A percentile compares a stretch with the other conserved stretches of the same genome.
These are phyloP conservation scores for Starmera caribaea DNA, from an alignment of 805 yeast species.

Conservation along the genomic window DNA sequence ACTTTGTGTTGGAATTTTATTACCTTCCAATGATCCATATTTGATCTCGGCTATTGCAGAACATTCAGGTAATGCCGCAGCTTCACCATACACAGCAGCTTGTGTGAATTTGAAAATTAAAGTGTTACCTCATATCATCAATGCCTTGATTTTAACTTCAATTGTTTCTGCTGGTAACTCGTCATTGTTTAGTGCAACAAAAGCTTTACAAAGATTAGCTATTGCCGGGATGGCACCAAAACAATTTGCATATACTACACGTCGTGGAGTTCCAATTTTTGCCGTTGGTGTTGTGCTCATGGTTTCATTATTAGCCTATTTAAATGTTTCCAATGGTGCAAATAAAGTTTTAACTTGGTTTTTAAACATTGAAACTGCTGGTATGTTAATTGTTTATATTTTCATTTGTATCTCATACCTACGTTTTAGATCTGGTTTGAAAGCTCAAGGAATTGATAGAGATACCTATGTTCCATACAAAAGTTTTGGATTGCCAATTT, in stretches of 20 bases:
- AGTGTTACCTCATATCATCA: slow-evolving; percentile 61
- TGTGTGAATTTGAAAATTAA: slow-evolving; percentile 49
- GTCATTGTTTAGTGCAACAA: slow-evolving; percentile 60
- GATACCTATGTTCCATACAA: slow-evolving; percentile 38
- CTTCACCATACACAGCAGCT: slow-evolving; percentile 73
- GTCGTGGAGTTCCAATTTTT: slow-evolving; percentile 58
- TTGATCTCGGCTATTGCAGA: slow-evolving; percentile 34
- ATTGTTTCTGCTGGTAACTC: slow-evolving; percentile 73
- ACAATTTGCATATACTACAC: slow-evolving; percentile 49
- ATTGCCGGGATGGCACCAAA: slow-evolving; percentile 61
- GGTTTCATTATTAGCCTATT: slow-evolving; percentile 54
- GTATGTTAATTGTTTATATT: slow-evolving; percentile 62
- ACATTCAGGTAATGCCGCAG: slow-evolving; percentile 46
- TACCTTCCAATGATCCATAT: slow-evolving; percentile 46
- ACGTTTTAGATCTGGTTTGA: slow-evolving; percentile 49
- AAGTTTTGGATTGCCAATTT: slow-evolving; percentile 56
- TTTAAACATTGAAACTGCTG: slow-evolving; percentile 62
- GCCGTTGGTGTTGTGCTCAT: slow-evolving; percentile 22
- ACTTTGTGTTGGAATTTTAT: slow-evolving; percentile 51
- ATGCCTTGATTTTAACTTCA: slow-evolving; percentile 62
- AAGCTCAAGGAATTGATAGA: slow-evolving; percentile 54
- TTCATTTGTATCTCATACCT: slow-evolving; percentile 56
- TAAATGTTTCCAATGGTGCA: slow-evolving; percentile 49
- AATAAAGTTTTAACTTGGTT: slow-evolving; percentile 50
- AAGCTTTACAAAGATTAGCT: slow-evolving; percentile 58